Percentiles rank a stretch among this genome's conserved stretches.
phyloP scores from a whole-genome alignment of 2,329 filamentous ascomycete genomes.

The Fusarium subglutinans region DNA sequence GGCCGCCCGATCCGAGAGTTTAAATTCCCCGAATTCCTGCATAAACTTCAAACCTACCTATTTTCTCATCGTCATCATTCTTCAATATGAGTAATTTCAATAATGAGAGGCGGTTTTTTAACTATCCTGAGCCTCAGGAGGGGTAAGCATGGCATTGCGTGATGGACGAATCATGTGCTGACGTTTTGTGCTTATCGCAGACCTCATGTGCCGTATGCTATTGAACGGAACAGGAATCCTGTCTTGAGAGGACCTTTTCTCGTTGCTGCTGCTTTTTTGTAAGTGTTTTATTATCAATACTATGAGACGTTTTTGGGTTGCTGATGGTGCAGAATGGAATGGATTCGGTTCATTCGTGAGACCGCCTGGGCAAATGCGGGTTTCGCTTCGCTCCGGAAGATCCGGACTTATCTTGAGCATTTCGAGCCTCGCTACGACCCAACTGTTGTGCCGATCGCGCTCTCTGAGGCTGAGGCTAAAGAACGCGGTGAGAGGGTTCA shows the following conservation, averaged over 20 bases:
- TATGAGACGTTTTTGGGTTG: accelerated
- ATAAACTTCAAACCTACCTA: not conserved
- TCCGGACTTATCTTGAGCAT: conserved; percentile 61
- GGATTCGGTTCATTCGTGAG: conserved; percentile 36
- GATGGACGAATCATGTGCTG: conserved; percentile 2
- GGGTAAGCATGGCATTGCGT: conserved; percentile 11
- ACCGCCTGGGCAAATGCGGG: conserved; percentile 68
- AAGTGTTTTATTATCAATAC: not conserved
- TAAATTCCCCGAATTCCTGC: conserved; percentile 9
- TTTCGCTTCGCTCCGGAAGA: conserved; percentile 65
- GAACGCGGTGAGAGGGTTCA: conserved; percentile 4
- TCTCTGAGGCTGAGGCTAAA: conserved; percentile 55
- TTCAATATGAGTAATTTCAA: conserved; percentile 4
- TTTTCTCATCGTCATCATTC: not conserved
- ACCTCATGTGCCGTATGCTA: conserved; percentile 27
- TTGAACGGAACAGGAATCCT: conserved; percentile 30
- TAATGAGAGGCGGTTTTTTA: conserved; percentile 24
- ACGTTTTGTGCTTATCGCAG: conserved; percentile 14
- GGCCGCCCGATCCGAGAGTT: conserved; percentile 16
- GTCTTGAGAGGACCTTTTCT: conserved; percentile 27
- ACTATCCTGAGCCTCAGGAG: conserved; percentile 32
- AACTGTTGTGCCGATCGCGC: conserved; percentile 53
- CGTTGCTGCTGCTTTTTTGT: conserved; percentile 33
- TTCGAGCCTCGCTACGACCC: conserved; percentile 60
- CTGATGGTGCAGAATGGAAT: conserved; percentile 38